Evolutionary conservation across 305 asterid genomes (phyloP).

Genomic region (Rubia tinctorum): DNA sequence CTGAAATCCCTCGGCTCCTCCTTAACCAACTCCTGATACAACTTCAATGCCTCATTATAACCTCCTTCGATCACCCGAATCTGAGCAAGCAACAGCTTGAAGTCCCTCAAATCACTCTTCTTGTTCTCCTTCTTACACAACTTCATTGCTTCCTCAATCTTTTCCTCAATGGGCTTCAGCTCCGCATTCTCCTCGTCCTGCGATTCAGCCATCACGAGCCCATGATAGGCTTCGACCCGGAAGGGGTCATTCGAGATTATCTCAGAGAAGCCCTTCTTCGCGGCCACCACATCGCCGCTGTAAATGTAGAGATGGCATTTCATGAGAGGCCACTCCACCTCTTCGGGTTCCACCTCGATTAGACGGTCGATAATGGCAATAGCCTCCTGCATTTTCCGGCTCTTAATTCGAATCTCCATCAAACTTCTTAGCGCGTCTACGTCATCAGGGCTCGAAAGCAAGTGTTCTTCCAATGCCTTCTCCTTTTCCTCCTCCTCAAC

Average conservation of each 20-base stretch:
- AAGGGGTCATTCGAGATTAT: slow-evolving; percentile 59
- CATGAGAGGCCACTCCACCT: slow-evolving; percentile 77
- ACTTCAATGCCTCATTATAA: slow-evolving; percentile 55
- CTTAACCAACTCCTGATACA: slow-evolving; percentile 63
- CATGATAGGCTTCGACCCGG: slow-evolving; percentile 81
- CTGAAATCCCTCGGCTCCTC: slow-evolving; percentile 94
- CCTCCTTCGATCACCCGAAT: slow-evolving; percentile 63
- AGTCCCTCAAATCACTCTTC: slow-evolving; percentile 57
- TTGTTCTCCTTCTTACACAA: slow-evolving; percentile 58
- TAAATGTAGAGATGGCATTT: slow-evolving; percentile 61
- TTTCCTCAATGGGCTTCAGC: slow-evolving; percentile 39
- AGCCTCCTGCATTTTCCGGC: slow-evolving; percentile 52
- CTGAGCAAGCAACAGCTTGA: slow-evolving; percentile 75
- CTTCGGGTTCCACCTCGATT: slow-evolving; percentile 63
- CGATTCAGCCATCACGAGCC: slow-evolving; percentile 65
- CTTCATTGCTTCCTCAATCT: slow-evolving; percentile 45
- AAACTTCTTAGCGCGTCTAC: slow-evolving; percentile 39
- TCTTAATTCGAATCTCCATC: slow-evolving; percentile 67
- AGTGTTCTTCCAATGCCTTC: slow-evolving; percentile 38
- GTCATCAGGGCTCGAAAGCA: slow-evolving; percentile 52
- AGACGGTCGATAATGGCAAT: slow-evolving; percentile 48
- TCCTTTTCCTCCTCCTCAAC: slow-evolving; percentile 45
- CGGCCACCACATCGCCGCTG: slow-evolving; percentile 50
- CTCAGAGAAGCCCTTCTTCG: slow-evolving; percentile 56
- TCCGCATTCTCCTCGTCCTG: slow-evolving; percentile 51